Percentiles rank a stretch among this genome's conserved stretches.
phyloP scores from a whole-genome alignment of 2,329 filamentous ascomycete genomes.

The Colletotrichum karsti region DNA sequence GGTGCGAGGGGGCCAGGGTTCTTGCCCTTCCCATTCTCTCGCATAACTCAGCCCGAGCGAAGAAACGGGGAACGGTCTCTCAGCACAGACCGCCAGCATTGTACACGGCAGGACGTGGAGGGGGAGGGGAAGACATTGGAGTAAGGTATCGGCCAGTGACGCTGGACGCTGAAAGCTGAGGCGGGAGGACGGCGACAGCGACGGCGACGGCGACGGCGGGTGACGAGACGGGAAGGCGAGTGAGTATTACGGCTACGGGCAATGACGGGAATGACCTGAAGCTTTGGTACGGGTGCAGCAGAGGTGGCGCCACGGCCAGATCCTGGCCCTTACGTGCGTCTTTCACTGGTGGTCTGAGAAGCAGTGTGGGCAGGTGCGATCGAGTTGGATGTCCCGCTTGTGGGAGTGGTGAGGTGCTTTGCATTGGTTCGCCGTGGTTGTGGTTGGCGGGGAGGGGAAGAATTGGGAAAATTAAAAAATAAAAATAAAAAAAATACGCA shows the following conservation, averaged over 20 bases:
- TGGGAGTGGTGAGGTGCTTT: background rate
- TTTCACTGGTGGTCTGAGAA: background rate
- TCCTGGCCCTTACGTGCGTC: background rate
- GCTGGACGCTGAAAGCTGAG: no score
- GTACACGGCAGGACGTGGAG: background rate
- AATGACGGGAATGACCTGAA: background rate
- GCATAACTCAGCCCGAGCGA: background rate
- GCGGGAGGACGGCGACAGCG: no score
- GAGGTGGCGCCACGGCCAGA: constrained; percentile 2
- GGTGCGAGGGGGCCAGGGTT: constrained; percentile 27
- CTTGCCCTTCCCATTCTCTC: constrained; percentile 12
- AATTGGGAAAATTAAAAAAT: background rate
- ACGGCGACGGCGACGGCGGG: no score
- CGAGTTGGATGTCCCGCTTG: background rate
- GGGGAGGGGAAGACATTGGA: background rate
- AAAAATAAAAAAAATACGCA: background rate
- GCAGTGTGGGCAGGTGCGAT: background rate
- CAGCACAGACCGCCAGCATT: background rate
- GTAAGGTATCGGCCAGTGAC: no score
- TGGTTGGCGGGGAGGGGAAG: background rate
- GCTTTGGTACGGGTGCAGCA: background rate
- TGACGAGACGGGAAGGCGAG: background rate
- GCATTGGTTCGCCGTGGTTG: background rate
- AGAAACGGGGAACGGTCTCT: background rate
- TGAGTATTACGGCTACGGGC: background rate